Percentiles rank a stretch among this genome's conserved stretches.
Evolutionary conservation across 2,329 filamentous ascomycete species (phyloP).

Genomic region (Fusarium piperis): DNA sequence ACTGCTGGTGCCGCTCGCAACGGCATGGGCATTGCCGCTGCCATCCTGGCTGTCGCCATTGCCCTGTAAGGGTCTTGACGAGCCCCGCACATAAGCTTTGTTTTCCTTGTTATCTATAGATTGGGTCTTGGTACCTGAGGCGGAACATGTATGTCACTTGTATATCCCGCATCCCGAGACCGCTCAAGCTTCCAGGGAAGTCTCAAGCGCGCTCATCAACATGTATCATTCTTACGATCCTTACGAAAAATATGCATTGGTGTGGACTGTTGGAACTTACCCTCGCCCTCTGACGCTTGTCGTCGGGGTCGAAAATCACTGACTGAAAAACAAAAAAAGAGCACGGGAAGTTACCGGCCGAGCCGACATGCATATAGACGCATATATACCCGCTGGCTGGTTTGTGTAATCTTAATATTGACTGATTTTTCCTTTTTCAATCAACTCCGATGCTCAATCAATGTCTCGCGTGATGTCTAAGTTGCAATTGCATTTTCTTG

Average conservation of each 20-base stretch:
- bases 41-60: conserved; percentile 55
- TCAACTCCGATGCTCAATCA: conserved; percentile 20
- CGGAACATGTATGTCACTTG: conserved; percentile 40
- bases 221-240: conserved; percentile 67
- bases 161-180: conserved; percentile 32
- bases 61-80: conserved; percentile 55
- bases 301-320: conserved; percentile 30
- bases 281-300: conserved; percentile 13
- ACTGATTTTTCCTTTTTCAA: conserved; percentile 37
- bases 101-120: conserved; percentile 43
- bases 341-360: conserved; percentile 37
- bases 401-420: conserved; percentile 48
- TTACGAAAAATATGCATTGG: conserved; percentile 58
- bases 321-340: conserved; percentile 36
- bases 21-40: conserved; percentile 58
- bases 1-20: conserved; percentile 53
- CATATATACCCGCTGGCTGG: conserved; percentile 47
- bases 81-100: conserved; percentile 31
- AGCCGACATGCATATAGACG: conserved; percentile 43
- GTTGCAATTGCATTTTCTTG: background rate
- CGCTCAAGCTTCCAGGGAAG: conserved; percentile 31
- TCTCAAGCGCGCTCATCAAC: conserved; percentile 29
- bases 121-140: conserved; percentile 40
- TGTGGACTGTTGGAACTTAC: conserved; percentile 39
- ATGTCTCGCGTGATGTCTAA: background rate